Evolutionary conservation across 352 stramenopile species (phyloP), one percentile per base, ranked within the genome.

Genomic region (Phytophthora boehmeriae): DNA sequence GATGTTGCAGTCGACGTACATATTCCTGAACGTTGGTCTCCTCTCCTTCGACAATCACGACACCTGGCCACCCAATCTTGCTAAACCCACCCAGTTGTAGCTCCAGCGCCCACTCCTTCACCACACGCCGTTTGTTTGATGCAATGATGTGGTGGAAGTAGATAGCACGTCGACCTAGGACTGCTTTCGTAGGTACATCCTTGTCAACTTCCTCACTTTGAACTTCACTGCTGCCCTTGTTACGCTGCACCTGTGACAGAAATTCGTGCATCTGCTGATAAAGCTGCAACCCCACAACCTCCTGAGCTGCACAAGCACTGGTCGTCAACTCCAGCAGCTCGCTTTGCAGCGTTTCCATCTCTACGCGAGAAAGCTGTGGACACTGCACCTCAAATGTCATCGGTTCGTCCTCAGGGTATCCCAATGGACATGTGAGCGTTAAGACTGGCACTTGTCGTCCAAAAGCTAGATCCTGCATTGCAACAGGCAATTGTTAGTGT

Each of bases 61-160:
- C 70, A 23, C 84, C 86, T 17, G 86, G 86, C 86, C 86, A 95
- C 0, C 86, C 86, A 45, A 95, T 92, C 62, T 95, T 95, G 63
- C 78, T 88, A 23, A 86, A 89, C 8, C 82, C 86, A 8, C 80
- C 66, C 9, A 95, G 81, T 19, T 68, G 30, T 23, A 93, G 68
- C 63, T 95, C 86, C 1, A 71, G 36, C 5, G 86, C 86, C 81
- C 77, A 92, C 36, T 95, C 81, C 39, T 78, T 81, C 19, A 95
- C 66, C 2, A 90, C 82, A 36, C 74, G 79, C 2, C 80, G 78
- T 62, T 95, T 95, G 41, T 67, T 89, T 13, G 66, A 53, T 5
- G 80, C 81, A 58, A 93, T 92, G 59, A 93, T 92, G 63, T 94
- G 85, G 68, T 94, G 85, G 55, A 92, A 90, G 65, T 92, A 94